A percentile compares a stretch with the other conserved stretches of the same genome.
These are phyloP conservation scores for Paratrypanosoma confusum DNA, from an alignment of 208 protist species.

Conservation along the genomic window DNA sequence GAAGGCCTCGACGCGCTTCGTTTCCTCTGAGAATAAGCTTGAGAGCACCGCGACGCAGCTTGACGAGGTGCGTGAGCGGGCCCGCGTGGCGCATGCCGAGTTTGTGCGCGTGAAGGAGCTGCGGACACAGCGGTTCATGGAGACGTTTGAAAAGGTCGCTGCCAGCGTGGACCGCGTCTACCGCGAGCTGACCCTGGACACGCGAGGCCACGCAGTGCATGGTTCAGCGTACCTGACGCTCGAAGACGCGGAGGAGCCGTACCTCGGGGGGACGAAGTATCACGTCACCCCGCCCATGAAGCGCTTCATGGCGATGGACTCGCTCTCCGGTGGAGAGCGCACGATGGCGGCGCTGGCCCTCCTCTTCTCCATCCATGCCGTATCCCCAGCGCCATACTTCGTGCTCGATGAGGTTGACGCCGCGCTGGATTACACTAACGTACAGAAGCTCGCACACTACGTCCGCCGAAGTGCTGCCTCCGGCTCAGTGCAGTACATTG, in stretches of 20 bases:
- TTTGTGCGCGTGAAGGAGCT: constrained; percentile 84
- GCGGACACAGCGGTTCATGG: constrained; percentile 87
- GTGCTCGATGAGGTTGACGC: constrained; percentile 99
- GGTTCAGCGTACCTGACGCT: constrained; percentile 93
- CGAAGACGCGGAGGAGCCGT: constrained; percentile 95
- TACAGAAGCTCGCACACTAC: constrained; percentile 92
- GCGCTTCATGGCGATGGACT: constrained; percentile 96
- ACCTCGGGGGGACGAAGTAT: constrained; percentile 93
- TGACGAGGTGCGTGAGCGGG: constrained; percentile 52
- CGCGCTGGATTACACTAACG: constrained; percentile 96
- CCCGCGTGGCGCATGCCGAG: constrained; percentile 54
- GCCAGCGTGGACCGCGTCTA: constrained; percentile 91
- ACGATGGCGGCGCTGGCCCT: constrained; percentile 98
- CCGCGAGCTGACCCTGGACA: constrained; percentile 89
- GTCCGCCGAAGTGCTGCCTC: constrained; percentile 58
- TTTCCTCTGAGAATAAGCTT: constrained; percentile 57
- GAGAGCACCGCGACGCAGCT: constrained; percentile 58
- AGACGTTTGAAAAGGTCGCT: constrained; percentile 87
- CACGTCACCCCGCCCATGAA: constrained; percentile 96
- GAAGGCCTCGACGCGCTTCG: constrained; percentile 57
- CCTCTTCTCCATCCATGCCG: constrained; percentile 95
- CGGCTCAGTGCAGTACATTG: constrained; percentile 91
- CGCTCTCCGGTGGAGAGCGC: constrained; percentile 97
- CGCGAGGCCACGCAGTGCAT: constrained; percentile 50
- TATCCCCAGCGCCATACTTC: constrained; percentile 97